Evolutionary conservation across 1,284 basidiomycete species (phyloP), one percentile per base, ranked within the genome.

Genomic region (Moniliophthora roreri): DNA sequence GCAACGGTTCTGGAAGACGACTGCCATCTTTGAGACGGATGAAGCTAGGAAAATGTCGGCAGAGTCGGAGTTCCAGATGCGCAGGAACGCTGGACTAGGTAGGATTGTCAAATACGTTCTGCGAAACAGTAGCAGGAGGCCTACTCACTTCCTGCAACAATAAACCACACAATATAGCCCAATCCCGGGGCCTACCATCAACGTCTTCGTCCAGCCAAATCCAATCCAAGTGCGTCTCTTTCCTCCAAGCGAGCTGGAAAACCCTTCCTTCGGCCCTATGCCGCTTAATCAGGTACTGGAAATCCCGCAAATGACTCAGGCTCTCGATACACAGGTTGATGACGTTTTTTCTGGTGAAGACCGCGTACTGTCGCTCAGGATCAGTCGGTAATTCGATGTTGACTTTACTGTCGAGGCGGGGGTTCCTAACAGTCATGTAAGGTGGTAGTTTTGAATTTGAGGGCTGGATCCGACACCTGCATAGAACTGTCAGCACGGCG

Each of bases 201-300:
- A 87, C 74, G 60, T 91, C 89, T 15, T 74, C 67, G 23, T 85
- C 79, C 42, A 87, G 74, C 81, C 84, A 87, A 36, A 93, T 76
- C 93, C 92, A 95, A 64, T 95, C 91, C 44, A 93, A 66, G 58
- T 81, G 81, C 1, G 81, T 81, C 41, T 80, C 84, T 47, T 77
- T 69, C 24, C 89, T 77, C 92, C 92, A 95, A 39, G 86, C 88
- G 16, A 95, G 75, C 63, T 85, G 81, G 38, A 93, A 69, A n/a
- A 71, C 68, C 51, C 79, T 75, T 16, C 91, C 91, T 38, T 74
- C 69, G 21, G 63, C 65, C 3, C 85, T 61, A 39, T 82, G 74
- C 16, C 69, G 67, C 56, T 84, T 79, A 49, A 90, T 73, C n/a
- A 89, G 64, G 49, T 71, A 66, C 35, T 82, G 75, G 81, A 87